phyloP scores from a whole-genome alignment of 805 yeast genomes.

The Candida hispaniensis region DNA sequence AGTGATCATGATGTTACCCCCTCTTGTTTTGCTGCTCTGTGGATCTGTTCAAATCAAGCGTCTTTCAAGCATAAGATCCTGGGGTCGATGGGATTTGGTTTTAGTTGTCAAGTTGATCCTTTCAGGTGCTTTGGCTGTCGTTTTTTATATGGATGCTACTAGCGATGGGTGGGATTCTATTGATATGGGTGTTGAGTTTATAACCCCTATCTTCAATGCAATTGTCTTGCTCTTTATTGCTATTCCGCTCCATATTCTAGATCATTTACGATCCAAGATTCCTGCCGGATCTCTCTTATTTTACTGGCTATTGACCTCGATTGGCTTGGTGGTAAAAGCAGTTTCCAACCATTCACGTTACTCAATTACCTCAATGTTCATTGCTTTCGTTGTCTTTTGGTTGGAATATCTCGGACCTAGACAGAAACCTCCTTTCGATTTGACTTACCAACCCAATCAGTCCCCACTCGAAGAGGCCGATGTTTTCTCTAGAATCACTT shows the following conservation, averaged over 20 bases:
- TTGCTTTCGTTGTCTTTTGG: too few species aligned
- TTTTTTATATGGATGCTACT: too few species aligned
- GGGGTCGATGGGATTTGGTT: too few species aligned
- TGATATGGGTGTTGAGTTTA: slow-evolving; percentile 25
- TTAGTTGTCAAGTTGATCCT: too few species aligned
- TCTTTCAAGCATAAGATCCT: too few species aligned
- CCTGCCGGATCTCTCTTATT: slow-evolving; percentile 59
- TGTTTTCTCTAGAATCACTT: slow-evolving; percentile 64
- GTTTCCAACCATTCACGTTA: slow-evolving; percentile 19
- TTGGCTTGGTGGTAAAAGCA: slow-evolving; percentile 37
- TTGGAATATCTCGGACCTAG: slow-evolving; percentile 37
- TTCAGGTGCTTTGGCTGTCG: too few species aligned
- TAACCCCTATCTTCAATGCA: slow-evolving; percentile 31
- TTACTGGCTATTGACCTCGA: slow-evolving; percentile 57
- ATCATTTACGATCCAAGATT: slow-evolving; percentile 52
- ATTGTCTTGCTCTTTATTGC: slow-evolving; percentile 39
- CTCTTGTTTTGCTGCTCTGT: slow-evolving; percentile 24
- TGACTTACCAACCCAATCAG: slow-evolving; percentile 28
- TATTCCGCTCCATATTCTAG: slow-evolving; percentile 52
- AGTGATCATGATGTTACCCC: slow-evolving; percentile 25
- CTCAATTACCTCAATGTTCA: slow-evolving; percentile 29
- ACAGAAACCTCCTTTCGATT: slow-evolving; percentile 28
- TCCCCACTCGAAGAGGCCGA: slow-evolving; percentile 50
- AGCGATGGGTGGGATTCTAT: too few species aligned
- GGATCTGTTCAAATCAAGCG: slow-evolving; percentile 27